phyloP scores from a whole-genome alignment of 192 early-diverging fungal genomes.

The Rhizoclosmatium globosum region DNA sequence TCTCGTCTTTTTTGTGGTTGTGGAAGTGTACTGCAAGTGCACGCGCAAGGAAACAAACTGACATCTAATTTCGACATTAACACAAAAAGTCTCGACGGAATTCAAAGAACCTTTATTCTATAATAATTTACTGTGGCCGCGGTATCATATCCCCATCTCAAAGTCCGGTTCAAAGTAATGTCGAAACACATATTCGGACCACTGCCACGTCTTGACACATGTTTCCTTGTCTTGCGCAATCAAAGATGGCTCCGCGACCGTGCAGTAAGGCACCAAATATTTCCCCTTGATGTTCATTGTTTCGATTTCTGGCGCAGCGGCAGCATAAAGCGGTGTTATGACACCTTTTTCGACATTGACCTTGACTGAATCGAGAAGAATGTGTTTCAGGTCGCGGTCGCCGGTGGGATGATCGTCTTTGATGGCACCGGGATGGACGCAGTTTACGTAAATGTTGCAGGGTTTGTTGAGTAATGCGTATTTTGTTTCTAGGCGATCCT shows the following conservation, averaged over 20 bases:
- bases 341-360: constrained; percentile 45
- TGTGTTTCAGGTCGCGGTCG: background rate
- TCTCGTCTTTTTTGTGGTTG: no score
- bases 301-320: constrained; percentile 36
- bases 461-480: constrained; percentile 58
- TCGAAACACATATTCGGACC: constrained; percentile 27
- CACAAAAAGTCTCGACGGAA: no score
- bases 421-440: constrained; percentile 57
- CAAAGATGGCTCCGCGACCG: constrained; percentile 2
- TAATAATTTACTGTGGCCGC: no score
- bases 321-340: constrained; percentile 46
- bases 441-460: constrained; percentile 54
- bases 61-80: no score
- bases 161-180: constrained; percentile 3
- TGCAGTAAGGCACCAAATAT: constrained; percentile 51
- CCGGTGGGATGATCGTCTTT: constrained; percentile 36
- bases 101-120: no score
- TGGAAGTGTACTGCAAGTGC: no score
- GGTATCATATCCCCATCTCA: no score
- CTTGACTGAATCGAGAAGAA: constrained; percentile 19
- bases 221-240: constrained; percentile 12
- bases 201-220: constrained; percentile 40
- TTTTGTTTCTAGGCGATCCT: constrained; percentile 60
- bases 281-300: constrained; percentile 35
- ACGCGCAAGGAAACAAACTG: no score